These are phyloP conservation scores for Pyrenophora teres DNA, from an alignment of 2,329 filamentous ascomycete species.

Conservation along the genomic window DNA sequence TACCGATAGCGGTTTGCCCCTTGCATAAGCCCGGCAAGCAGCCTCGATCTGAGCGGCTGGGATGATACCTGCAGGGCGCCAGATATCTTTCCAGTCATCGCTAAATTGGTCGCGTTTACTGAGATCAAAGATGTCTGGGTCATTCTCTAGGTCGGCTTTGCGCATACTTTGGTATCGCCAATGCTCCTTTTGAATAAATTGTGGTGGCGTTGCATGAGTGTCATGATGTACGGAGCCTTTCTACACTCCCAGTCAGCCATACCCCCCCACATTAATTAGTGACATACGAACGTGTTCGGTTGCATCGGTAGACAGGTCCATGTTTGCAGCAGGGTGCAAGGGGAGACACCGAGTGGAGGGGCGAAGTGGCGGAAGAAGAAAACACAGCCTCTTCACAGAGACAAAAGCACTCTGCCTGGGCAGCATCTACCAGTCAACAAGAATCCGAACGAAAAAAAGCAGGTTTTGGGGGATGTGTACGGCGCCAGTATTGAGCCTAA, in stretches of 20 bases:
- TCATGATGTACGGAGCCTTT: constrained; percentile 41
- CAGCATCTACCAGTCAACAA: constrained; percentile 1
- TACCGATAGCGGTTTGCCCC: constrained; percentile 27
- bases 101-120: constrained; percentile 35
- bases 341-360: not conserved
- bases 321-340: constrained; percentile 7
- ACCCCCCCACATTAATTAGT: constrained; percentile 20
- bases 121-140: constrained; percentile 51
- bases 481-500: not conserved
- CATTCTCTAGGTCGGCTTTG: constrained; percentile 56
- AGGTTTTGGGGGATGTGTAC: not conserved
- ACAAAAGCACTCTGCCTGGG: not conserved
- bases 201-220: constrained; percentile 44
- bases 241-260: constrained; percentile 25
- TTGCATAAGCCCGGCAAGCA: constrained; percentile 40
- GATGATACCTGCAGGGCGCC: constrained; percentile 34
- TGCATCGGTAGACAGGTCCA: constrained; percentile 34
- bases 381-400: not conserved
- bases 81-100: constrained; percentile 39
- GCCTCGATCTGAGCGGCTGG: constrained; percentile 35
- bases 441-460: not conserved
- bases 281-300: constrained; percentile 44
- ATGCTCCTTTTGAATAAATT: constrained; percentile 43
- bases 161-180: constrained; percentile 65
- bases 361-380: not conserved